These are phyloP conservation scores for Macadamia integrifolia DNA, from an alignment of 164 flowering plant genomes.

Conservation along the genomic window DNA sequence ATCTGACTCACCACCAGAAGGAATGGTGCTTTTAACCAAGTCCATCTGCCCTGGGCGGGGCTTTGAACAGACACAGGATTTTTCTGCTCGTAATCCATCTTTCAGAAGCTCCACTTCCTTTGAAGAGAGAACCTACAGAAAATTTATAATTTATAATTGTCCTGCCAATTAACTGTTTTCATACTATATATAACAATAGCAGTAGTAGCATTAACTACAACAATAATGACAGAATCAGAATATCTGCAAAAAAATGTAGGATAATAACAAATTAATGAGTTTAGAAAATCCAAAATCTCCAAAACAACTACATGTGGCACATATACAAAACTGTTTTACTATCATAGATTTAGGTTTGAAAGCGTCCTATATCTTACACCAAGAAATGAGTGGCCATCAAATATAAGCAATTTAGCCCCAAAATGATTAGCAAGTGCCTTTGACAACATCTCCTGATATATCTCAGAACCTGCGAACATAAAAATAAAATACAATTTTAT, in stretches of 20 bases:
- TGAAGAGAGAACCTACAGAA: conserved; percentile 52
- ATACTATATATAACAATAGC: not conserved
- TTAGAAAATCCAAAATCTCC: not conserved
- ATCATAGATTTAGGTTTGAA: not conserved
- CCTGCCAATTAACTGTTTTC: not conserved
- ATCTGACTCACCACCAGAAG: conserved; percentile 39
- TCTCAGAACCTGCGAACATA: conserved; percentile 66
- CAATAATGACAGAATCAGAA: not conserved
- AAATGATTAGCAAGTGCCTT: conserved; percentile 81
- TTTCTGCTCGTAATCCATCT: conserved; percentile 51
- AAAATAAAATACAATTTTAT: not conserved
- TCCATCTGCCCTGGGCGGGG: conserved; percentile 38
- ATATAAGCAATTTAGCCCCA: conserved; percentile 79
- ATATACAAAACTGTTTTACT: not conserved
- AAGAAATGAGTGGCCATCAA: conserved; percentile 70
- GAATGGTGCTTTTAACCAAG: conserved; percentile 27
- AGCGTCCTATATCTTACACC: conserved; percentile 49
- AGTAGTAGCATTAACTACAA: not conserved
- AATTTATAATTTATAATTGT: not conserved
- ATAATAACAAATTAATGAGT: not conserved
- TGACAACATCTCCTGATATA: conserved; percentile 87
- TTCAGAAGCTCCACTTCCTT: conserved; percentile 68
- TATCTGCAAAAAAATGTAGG: too few species aligned
- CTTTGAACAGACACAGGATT: conserved; percentile 38
- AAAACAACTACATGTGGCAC: not conserved